Evolutionary conservation across 2,329 filamentous ascomycete genomes (phyloP).

Genomic region (Alternaria consortialis): DNA sequence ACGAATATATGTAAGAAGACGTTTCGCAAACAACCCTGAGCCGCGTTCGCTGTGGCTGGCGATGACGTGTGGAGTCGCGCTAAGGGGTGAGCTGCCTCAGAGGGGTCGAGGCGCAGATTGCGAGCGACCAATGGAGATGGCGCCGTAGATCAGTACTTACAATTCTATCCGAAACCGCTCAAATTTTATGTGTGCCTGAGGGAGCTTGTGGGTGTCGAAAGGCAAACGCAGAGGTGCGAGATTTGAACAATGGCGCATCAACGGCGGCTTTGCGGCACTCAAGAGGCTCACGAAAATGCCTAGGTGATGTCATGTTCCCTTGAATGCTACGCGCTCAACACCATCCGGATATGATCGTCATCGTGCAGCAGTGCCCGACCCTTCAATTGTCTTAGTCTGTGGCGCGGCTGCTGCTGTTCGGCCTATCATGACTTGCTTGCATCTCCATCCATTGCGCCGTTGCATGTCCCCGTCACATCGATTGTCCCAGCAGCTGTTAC

Average conservation of each 20-base stretch:
- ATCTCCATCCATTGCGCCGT: constrained; percentile 2
- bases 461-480: background rate
- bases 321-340: constrained; percentile 14
- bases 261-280: constrained; percentile 19
- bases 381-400: constrained; percentile 17
- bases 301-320: constrained; percentile 27
- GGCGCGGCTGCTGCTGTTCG: constrained; percentile 11
- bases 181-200: background rate
- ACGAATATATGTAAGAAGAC: constrained; percentile 16
- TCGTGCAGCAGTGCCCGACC: constrained; percentile 20
- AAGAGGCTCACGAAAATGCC: constrained; percentile 1
- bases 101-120: constrained; percentile 30
- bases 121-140: constrained; percentile 21
- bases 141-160: constrained; percentile 15
- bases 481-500: constrained; percentile 10
- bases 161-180: constrained; percentile 3
- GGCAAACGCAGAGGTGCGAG: background rate
- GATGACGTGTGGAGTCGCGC: constrained; percentile 30
- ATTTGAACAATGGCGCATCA: background rate
- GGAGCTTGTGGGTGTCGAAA: background rate
- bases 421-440: constrained; percentile 12
- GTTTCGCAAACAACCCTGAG: constrained; percentile 16
- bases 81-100: constrained; percentile 15
- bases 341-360: constrained; percentile 22
- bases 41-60: constrained; percentile 25